These are phyloP conservation scores for Nicotiana sylvestris DNA, from an alignment of 257 asterid species.

Conservation along the genomic window DNA sequence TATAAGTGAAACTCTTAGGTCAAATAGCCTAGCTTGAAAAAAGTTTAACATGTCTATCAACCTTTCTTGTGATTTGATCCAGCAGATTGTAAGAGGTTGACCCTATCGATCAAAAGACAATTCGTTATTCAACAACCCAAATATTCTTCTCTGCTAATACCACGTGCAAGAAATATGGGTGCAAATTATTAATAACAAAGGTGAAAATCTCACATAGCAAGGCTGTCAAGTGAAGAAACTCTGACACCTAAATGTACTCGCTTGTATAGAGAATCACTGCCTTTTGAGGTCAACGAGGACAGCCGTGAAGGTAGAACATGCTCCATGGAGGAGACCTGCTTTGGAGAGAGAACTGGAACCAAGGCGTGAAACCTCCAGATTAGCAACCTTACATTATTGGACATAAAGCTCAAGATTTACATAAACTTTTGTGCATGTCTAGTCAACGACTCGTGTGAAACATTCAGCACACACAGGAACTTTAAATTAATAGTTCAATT, in stretches of 20 bases:
- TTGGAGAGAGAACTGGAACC: conserved; percentile 68
- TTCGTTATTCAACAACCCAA: conserved; percentile 5
- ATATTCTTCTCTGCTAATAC: not conserved
- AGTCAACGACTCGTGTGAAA: not conserved
- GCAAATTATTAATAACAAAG: not conserved
- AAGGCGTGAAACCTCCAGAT: conserved; percentile 15
- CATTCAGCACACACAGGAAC: not conserved
- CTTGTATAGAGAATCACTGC: conserved; percentile 36
- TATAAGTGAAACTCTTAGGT: conserved; percentile 8
- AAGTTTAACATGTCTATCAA: conserved; percentile 12
- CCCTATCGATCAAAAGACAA: conserved; percentile 40
- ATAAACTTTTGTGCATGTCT: not conserved
- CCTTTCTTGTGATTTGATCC: conserved; percentile 70
- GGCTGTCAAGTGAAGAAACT: conserved; percentile 52
- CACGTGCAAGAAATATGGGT: not conserved
- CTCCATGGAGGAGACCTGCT: conserved; percentile 73
- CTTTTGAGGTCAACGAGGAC: conserved; percentile 49
- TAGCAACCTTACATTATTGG: not conserved
- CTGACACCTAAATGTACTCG: conserved; percentile 61
- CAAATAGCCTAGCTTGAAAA: conserved; percentile 1
- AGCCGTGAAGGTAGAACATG: conserved; percentile 82
- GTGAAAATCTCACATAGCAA: conserved; percentile 63
- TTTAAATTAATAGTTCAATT: not conserved
- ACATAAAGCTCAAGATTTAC: not conserved
- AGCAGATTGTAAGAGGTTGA: conserved; percentile 49